Evolutionary conservation across 2,329 filamentous ascomycete genomes (phyloP).

Genomic region (Microascus cirrosus): DNA sequence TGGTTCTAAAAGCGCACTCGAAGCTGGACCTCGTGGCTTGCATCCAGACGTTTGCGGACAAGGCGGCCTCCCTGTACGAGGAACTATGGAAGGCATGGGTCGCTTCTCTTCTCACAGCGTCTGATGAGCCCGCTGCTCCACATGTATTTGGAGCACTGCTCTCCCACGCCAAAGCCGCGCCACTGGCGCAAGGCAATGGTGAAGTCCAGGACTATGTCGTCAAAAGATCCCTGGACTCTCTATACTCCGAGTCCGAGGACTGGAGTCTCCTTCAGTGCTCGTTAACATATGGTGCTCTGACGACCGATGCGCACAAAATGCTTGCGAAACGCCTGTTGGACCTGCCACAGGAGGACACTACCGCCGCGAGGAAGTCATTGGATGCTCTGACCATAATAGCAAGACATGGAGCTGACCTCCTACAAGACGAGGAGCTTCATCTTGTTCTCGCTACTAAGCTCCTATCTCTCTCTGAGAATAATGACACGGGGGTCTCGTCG

Average conservation of each 20-base stretch:
- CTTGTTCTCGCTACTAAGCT: constrained; percentile 40
- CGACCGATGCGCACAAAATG: constrained; percentile 18
- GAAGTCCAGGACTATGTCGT: constrained; percentile 36
- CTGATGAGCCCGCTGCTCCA: constrained; percentile 16
- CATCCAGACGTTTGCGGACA: constrained; percentile 43
- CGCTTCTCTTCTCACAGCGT: constrained; percentile 23
- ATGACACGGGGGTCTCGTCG: constrained; percentile 23
- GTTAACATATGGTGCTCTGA: constrained; percentile 28
- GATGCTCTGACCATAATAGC: constrained; percentile 36
- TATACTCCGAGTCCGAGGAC: constrained; percentile 17
- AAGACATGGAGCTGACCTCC: constrained; percentile 28
- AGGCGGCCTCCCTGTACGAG: constrained; percentile 26
- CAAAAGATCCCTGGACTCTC: constrained; percentile 24
- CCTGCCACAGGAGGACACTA: constrained; percentile 17
- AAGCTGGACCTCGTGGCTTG: constrained; percentile 54
- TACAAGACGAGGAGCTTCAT: constrained; percentile 33
- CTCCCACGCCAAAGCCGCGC: constrained; percentile 26
- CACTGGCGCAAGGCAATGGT: constrained; percentile 24
- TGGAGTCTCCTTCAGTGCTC: constrained; percentile 39
- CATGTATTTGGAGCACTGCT: constrained; percentile 32
- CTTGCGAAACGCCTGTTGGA: constrained; percentile 23
- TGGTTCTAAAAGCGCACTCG: constrained; percentile 53
- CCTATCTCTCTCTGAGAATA: constrained; percentile 40
- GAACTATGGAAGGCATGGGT: constrained; percentile 33
- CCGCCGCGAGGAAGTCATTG: constrained; percentile 20